Evolutionary conservation across 1,139 yeast genomes (phyloP).

Genomic region (Kurtzmaniella natalensis): DNA sequence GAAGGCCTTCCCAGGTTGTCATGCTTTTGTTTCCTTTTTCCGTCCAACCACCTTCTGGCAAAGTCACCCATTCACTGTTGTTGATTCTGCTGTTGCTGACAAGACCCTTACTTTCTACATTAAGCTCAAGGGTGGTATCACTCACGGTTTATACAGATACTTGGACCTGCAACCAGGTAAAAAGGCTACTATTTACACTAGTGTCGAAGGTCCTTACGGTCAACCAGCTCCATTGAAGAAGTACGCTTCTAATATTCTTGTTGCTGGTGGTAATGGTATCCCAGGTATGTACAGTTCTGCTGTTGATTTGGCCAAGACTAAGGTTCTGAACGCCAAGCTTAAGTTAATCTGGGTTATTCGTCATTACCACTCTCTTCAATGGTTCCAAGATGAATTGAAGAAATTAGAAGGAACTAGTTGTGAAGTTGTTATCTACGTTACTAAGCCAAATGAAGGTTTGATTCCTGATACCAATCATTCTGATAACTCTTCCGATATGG

Average conservation of each 20-base stretch:
- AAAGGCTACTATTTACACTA: conserved; percentile 27
- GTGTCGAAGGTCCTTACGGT: conserved; percentile 45
- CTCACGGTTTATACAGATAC: conserved; percentile 38
- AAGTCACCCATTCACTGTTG: conserved; percentile 54
- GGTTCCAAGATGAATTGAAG: conserved; percentile 45
- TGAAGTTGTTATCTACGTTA: conserved; percentile 33
- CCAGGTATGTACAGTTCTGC: conserved; percentile 46
- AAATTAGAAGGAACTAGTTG: conserved; percentile 20
- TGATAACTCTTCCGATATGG: conserved; percentile 11
- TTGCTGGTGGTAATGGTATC: conserved; percentile 74
- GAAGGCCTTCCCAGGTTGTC: conserved; percentile 38
- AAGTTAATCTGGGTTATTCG: conserved; percentile 36
- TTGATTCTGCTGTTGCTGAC: conserved; percentile 27
- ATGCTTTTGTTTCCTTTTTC: conserved; percentile 37
- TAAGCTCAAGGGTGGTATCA: conserved; percentile 42
- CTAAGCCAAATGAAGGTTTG: conserved; percentile 25
- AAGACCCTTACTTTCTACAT: conserved; percentile 29
- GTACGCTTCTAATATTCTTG: conserved; percentile 49
- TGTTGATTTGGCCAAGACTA: conserved; percentile 17
- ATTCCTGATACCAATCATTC: conserved; percentile 9
- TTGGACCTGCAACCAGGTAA: conserved; percentile 46
- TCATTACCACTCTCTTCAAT: conserved; percentile 41
- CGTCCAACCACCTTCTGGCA: conserved; percentile 48
- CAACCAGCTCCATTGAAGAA: conserved; percentile 30
- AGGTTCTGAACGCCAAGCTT: conserved; percentile 10